Evolutionary conservation across 805 yeast species (phyloP), one percentile per base, ranked within the genome.

Genomic region (Nakazawaea ishiwadae): DNA sequence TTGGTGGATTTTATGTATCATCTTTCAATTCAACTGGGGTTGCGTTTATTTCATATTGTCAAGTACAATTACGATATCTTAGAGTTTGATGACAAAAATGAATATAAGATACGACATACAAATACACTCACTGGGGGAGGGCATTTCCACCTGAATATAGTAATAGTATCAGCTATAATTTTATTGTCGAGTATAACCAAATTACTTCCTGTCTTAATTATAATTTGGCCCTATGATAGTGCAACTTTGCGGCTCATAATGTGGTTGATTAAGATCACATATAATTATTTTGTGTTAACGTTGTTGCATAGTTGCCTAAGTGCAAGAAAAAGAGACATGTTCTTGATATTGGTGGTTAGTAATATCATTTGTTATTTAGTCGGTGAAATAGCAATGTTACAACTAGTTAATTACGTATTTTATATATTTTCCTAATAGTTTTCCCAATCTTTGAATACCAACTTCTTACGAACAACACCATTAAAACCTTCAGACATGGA

Each of bases 161-260:
- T 62, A n/a, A 71, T 74, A 4, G 58, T 90, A 14, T 71, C 88
- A 1, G 71, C 81, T 8, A 83, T 96, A 0, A 70, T 89, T 1
- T 56, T 90, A 34, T 71, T 89, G 5, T 81, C 97, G 0, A 79
- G 87, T 33, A 78, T 86, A 1, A 81, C 91, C 30, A 87, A 84
- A 54, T 67, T 91, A 17, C 81, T 91, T 48, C 99, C 99, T 0
- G 83, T 93, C 15, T 69, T 93, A 26, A 91, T 91, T 90, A 68
- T 93, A 24, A 91, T 93, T 27, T 93, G 99, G 99, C 93, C 96
- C 0, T 93, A 93, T 54, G 96, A 93, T 55, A 75, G 84, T n/a
- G 69, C 82, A 1, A 68, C 83, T 3, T 81, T 63, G 29, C 54
- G 58, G 31, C 46, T 61, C 28, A 63, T 66, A 1, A 52, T 63